Evolutionary conservation across 495 filamentous ascomycete genomes (phyloP).

Genomic region (Viridothelium virens): DNA sequence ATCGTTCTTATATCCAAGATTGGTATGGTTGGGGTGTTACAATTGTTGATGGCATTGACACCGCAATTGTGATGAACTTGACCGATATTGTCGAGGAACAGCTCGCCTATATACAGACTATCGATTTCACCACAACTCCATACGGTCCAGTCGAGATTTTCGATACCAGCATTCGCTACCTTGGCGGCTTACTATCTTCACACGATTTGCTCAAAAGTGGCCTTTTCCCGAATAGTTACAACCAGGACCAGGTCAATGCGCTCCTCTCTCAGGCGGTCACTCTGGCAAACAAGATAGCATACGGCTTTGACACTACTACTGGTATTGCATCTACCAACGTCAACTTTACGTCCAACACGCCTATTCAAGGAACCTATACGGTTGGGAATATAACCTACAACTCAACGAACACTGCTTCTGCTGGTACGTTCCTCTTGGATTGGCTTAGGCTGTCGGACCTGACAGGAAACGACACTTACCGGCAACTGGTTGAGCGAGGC

Average conservation of each 20-base stretch:
- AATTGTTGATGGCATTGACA: slow-evolving; percentile 23
- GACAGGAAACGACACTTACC: slow-evolving; percentile 21
- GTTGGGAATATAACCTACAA: slow-evolving; percentile 19
- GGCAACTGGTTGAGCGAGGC: slow-evolving; percentile 15
- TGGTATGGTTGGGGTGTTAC: slow-evolving; percentile 20
- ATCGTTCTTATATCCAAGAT: slow-evolving; percentile 14
- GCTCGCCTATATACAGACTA: slow-evolving; percentile 20
- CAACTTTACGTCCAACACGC: slow-evolving; percentile 19
- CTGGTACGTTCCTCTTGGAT: slow-evolving; percentile 22
- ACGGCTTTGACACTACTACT: slow-evolving; percentile 20
- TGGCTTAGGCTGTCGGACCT: slow-evolving; percentile 20
- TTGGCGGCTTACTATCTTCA: slow-evolving; percentile 21
- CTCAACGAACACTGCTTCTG: slow-evolving; percentile 20
- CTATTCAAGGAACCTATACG: slow-evolving; percentile 16
- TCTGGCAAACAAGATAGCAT: slow-evolving; percentile 23
- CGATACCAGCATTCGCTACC: slow-evolving; percentile 19
- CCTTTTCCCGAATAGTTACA: slow-evolving; percentile 20
- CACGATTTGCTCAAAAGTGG: slow-evolving; percentile 23
- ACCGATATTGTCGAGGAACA: slow-evolving; percentile 20
- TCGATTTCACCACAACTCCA: slow-evolving; percentile 21
- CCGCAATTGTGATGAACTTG: slow-evolving; percentile 23
- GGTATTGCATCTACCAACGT: slow-evolving; percentile 18
- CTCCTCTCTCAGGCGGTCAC: slow-evolving; percentile 19
- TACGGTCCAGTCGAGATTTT: slow-evolving; percentile 23
- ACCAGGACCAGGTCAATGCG: slow-evolving; percentile 19